Base-by-base conservation (phyloP, 108 stramenopile species). In the Fragilariopsis cylindrus region DNA sequence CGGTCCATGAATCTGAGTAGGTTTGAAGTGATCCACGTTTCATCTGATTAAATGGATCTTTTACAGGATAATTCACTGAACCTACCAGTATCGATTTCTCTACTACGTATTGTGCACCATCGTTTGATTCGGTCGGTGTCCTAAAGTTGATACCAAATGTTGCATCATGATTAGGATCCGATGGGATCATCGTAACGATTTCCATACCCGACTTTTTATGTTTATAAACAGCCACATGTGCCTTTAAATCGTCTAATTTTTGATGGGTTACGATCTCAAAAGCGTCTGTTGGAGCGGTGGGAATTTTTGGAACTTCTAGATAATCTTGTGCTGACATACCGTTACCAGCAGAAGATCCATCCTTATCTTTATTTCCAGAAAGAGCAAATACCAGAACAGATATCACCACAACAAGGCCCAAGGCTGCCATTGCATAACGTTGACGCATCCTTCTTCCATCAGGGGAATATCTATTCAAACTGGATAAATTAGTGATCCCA, bases 141-240 rank as follows among this genome's bases (percentile, higher is more conserved):
- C 94, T 82, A 75, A 99, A 98, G 48, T 87, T 89, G n/a, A 98
- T 87, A 39, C 97, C 97, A 79, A 99, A 99, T 2, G 90, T 94
- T 64, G 96, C 96, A 82, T 98, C 95, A 39, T 89, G 91, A 16
- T 76, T 81, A 39, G 80, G 63, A 76, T 91, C 90, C 43, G 90
- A 89, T 8, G 92, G 91, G 62, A 85, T 76, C 52, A 88, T 83
- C 55, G 93, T 82, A 62, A 96, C 73, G 66, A 96, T 81, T 56
- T 90, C 74, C 19, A 94, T 90, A 7, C 82, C 83, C 30, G 93
- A 90, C 65, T 79, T 81, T 53, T 74, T 77, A 84, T 97, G 97
- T 62, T 63, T 45, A 54, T 47, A 72, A n/a, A 69, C 39, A 3
- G 63, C 58, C 15, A 72, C 71, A 3, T 62, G 6, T 40, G 71